Evolutionary conservation across 1,139 yeast genomes (phyloP).

Genomic region (Geotrichum klebahnii): DNA sequence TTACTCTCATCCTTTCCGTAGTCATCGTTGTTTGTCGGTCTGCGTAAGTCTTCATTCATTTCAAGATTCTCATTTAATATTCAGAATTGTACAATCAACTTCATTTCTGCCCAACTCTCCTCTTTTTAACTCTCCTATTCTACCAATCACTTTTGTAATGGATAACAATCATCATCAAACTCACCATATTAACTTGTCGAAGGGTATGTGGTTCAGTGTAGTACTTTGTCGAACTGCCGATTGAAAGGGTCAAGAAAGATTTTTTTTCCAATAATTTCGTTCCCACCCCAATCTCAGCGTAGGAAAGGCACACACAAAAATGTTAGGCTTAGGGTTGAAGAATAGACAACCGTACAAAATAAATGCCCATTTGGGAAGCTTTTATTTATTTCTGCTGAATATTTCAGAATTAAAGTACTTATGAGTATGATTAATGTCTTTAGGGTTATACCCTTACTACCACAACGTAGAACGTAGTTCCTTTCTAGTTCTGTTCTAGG

Average conservation of each 20-base stretch:
- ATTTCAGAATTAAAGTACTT: not conserved
- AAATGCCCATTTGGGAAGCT: not conserved
- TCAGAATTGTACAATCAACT: no score
- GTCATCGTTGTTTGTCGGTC: no score
- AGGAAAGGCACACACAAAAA: no score
- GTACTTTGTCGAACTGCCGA: constrained; percentile 19
- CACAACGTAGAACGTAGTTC: not conserved
- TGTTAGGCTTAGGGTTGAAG: constrained; percentile 3
- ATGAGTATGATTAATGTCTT: no score
- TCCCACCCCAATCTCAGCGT: not conserved
- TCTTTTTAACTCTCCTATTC: no score
- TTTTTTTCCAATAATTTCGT: constrained; percentile 4
- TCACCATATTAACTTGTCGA: constrained; percentile 17
- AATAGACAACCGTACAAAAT: not conserved
- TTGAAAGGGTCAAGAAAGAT: constrained; percentile 11
- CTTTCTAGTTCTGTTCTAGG: no score
- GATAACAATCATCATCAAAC: constrained; percentile 1
- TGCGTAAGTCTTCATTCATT: no score
- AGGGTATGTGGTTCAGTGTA: constrained; percentile 15
- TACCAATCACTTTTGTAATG: no score
- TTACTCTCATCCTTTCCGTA: no score
- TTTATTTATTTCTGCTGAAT: not conserved
- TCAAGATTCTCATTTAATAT: no score
- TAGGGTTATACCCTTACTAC: constrained; percentile 7
- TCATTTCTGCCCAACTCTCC: no score